These are phyloP conservation scores for Chenopodium formosanum DNA, from an alignment of 148 eudicot genomes.

Conservation along the genomic window DNA sequence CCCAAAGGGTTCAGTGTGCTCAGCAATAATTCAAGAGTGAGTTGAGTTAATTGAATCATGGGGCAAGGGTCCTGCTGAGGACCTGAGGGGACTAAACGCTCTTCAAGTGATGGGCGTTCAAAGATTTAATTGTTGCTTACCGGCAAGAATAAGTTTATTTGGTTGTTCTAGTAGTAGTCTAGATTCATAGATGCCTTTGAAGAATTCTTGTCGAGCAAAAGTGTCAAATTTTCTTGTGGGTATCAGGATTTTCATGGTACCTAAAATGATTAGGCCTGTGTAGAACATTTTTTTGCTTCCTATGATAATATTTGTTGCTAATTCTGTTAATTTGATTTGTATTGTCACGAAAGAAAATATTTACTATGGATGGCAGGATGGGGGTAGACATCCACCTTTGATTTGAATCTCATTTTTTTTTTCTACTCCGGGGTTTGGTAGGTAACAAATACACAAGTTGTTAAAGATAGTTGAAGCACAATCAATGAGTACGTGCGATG, in stretches of 20 bases:
- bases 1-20: conserved; percentile 80
- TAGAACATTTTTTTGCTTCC: conserved; percentile 15
- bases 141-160: conserved; percentile 1
- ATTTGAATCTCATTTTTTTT: no score
- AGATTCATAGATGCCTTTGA: neutral
- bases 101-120: neutral
- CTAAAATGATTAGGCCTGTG: conserved; percentile 9
- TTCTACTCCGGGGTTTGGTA: no score
- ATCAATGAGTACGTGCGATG: no score
- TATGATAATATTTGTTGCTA: conserved; percentile 11
- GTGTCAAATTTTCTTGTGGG: neutral
- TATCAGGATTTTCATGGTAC: neutral
- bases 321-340: neutral
- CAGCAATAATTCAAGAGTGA: conserved; percentile 44
- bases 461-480: no score
- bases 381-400: no score
- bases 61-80: neutral
- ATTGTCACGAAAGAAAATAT: neutral
- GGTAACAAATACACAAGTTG: no score
- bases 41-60: neutral
- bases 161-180: conserved; percentile 9
- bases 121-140: neutral
- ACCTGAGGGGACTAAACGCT: neutral
- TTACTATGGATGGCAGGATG: no score
- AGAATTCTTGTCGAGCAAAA: conserved; percentile 10